Percentiles rank a stretch among this genome's conserved stretches.
Evolutionary conservation across 306 rosid species (phyloP).

Genomic region (Delonix regia): DNA sequence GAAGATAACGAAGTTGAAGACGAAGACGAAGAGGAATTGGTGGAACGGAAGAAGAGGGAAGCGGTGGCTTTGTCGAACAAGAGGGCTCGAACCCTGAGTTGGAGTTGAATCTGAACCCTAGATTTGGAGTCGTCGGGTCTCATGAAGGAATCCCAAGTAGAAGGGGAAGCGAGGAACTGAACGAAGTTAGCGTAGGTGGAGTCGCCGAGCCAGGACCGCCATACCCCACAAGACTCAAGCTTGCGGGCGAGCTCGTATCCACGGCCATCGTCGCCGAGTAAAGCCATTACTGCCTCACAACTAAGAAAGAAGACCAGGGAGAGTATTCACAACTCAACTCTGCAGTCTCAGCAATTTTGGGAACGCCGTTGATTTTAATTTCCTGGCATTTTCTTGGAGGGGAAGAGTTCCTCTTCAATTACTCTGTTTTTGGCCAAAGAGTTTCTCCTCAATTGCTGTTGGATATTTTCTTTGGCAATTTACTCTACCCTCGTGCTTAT

Average conservation of each 20-base stretch:
- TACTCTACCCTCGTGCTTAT: no score
- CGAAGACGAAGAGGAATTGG: conserved; percentile 41
- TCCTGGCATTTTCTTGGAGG: no score
- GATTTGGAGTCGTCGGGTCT: conserved; percentile 65
- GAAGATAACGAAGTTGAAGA: conserved; percentile 3
- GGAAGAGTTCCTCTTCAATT: no score
- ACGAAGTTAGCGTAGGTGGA: conserved; percentile 61
- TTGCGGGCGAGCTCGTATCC: conserved; percentile 85
- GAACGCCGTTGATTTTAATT: no score
- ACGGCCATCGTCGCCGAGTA: conserved; percentile 85
- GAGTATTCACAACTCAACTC: no score
- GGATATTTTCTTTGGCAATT: no score
- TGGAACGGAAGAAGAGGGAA: conserved; percentile 64
- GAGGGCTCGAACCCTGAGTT: conserved; percentile 90
- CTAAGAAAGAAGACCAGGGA: background rate
- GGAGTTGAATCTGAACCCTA: conserved; percentile 75
- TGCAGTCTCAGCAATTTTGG: no score
- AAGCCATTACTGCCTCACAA: conserved; percentile 49
- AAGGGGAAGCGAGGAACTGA: conserved; percentile 66
- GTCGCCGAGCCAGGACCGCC: conserved; percentile 90
- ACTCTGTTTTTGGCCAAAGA: no score
- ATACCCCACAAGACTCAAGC: conserved; percentile 65
- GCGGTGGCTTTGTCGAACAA: conserved; percentile 85
- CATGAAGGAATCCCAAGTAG: conserved; percentile 86
- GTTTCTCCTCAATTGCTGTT: no score